phyloP scores from a whole-genome alignment of 768 basidiomycete species.

The Hygrocybe coccinea region DNA sequence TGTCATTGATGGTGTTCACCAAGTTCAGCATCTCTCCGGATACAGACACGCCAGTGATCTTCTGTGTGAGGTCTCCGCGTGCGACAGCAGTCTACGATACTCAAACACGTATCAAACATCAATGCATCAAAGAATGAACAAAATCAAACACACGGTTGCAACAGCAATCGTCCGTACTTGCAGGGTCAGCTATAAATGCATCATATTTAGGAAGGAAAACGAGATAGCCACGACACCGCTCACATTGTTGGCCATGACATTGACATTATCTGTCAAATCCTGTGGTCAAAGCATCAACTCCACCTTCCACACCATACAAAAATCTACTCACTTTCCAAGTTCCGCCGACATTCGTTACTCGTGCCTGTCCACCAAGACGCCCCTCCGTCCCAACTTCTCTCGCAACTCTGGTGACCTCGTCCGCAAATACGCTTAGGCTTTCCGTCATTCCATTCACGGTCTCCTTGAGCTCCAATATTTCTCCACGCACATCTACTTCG shows the following conservation, averaged over 20 bases:
- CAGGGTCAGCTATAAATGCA: conserved; percentile 62
- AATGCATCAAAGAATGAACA: neutral
- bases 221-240: conserved; percentile 22
- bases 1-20: conserved; percentile 95
- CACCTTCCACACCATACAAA: neutral
- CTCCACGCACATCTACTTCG: conserved; percentile 85
- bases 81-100: conserved; percentile 71
- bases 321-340: conserved; percentile 65
- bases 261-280: conserved; percentile 92
- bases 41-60: conserved; percentile 88
- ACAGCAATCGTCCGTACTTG: conserved; percentile 93
- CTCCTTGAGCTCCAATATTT: conserved; percentile 85
- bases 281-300: neutral
- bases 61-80: conserved; percentile 86
- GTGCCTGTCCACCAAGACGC: conserved; percentile 87
- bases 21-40: conserved; percentile 94
- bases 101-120: neutral
- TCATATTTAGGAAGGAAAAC: neutral
- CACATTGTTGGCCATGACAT: conserved; percentile 91
- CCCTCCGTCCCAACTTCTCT: conserved; percentile 98
- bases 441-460: conserved; percentile 97
- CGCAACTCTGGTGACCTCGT: conserved; percentile 79
- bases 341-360: conserved; percentile 90
- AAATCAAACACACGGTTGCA: conserved; percentile 63
- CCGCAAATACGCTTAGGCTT: conserved; percentile 77